Evolutionary conservation across 2,329 filamentous ascomycete genomes (phyloP).

Genomic region (Fusarium citri): DNA sequence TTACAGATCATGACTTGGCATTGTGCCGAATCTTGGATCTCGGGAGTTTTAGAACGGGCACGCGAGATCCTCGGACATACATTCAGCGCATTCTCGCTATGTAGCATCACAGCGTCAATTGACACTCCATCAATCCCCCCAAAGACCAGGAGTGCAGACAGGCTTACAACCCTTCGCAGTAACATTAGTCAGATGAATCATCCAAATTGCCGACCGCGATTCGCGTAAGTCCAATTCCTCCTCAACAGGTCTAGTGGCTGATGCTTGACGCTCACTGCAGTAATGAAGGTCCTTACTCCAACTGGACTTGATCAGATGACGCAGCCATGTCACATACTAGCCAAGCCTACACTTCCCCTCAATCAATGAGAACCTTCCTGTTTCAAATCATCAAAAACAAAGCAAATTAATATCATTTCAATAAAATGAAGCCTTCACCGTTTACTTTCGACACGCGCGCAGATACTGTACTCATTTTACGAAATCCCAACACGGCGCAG

Average conservation of each 20-base stretch:
- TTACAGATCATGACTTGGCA: not conserved
- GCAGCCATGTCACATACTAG: slow-evolving; percentile 24
- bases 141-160: too few relatives aligned
- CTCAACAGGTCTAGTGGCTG: slow-evolving; percentile 21
- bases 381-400: slow-evolving; percentile 1
- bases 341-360: slow-evolving; percentile 22
- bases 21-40: not conserved
- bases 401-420: not conserved
- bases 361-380: not conserved
- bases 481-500: slow-evolving; percentile 8
- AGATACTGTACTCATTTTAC: slow-evolving; percentile 21
- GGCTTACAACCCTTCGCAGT: too few relatives aligned
- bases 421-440: slow-evolving; percentile 19
- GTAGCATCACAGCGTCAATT: not conserved
- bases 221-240: slow-evolving; percentile 1
- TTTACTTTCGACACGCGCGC: slow-evolving; percentile 26
- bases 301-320: slow-evolving; percentile 29
- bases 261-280: slow-evolving; percentile 6
- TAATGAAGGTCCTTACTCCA: slow-evolving; percentile 20
- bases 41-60: not conserved
- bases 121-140: not conserved
- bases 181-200: not conserved
- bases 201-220: not conserved
- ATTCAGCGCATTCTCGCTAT: not conserved
- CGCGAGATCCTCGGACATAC: not conserved